Conservation (phyloP, 2,329 filamentous ascomycete genomes). For the Aureobasidium uvarum region DNA sequence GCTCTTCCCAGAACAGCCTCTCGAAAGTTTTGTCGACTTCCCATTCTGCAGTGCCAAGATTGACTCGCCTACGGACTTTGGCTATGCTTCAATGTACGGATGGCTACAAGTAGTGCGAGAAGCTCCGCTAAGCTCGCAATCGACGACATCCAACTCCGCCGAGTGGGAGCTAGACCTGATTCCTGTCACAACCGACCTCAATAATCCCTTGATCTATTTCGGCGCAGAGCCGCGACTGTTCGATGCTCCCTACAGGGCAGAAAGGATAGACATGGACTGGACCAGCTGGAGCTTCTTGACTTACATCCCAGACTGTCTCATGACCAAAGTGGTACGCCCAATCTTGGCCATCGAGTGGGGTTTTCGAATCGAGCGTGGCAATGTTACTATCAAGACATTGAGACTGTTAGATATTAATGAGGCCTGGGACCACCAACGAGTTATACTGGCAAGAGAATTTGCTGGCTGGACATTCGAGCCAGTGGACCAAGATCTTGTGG, state of each 20-base stretch:
- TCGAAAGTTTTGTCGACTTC: not conserved
- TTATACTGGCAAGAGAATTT: not conserved
- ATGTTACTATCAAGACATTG: not conserved
- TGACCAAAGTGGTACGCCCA: not conserved
- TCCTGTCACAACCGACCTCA: not conserved
- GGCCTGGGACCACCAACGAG: not conserved
- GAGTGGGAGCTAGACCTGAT: not conserved
- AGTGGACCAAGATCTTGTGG: not conserved
- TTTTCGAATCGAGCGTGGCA: not conserved
- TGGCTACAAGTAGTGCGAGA: not conserved
- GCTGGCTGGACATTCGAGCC: not conserved
- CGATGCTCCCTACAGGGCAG: not conserved
- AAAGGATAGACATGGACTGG: not conserved
- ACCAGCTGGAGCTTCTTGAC: not conserved
- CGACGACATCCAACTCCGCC: not conserved
- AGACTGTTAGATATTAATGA: not conserved
- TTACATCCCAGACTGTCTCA: not conserved
- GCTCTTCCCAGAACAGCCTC: not conserved
- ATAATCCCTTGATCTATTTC: not conserved
- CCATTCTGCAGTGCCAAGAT: not conserved
- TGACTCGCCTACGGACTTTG: not conserved
- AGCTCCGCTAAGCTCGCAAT: not conserved
- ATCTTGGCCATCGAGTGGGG: not conserved
- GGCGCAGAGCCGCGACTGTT: not conserved
- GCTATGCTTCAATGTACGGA: not conserved